Base-by-base conservation (phyloP, 768 basidiomycete species). In the Royoungia palumana region DNA sequence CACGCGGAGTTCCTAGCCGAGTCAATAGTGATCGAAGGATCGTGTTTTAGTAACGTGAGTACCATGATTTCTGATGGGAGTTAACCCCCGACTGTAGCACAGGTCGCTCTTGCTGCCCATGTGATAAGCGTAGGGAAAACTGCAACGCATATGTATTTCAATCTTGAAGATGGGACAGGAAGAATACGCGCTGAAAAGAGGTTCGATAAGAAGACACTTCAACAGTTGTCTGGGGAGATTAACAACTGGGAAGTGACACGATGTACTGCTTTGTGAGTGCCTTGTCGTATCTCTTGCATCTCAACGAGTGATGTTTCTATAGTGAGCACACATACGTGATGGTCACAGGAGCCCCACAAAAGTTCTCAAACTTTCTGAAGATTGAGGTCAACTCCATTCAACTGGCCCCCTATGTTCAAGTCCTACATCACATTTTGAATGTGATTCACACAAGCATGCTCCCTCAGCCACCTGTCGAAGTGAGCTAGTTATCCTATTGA, bases 61-160 rank as follows among this genome's bases (percentile, higher is more conserved):
- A 39, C 20, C 47, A 7, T 8, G 5, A 19, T 6, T 38, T 9
- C 8, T 20, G 20, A 32, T 24, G 11, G 65, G 20, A 59, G 67
- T 35, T 72, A 76, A 50, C 51, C 69, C 61, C 39, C 17, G 14
- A 25, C 6, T 44, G 14, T 32, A 10, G 25, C 24, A 34, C 54
- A 76, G 65, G 63, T 85, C n/a, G 67, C 70, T 35, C 72, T 82
- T 54, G 81, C 82, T 22, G 81, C 80, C 1, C 69, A 72, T 53
- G 61, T 70, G 11, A 49, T 60, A 35, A 52, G 59, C 2, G 59
- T 66, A 3, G 65, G 43, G 14, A 49, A 21, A 21, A 19, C 21
- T 11, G 2, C 35, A 40, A 46, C 55, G 36, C 39, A 20, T 11
- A 46, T 43, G 28, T 6, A 2, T 5, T 72, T 56, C 17, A 0